These are phyloP conservation scores for Aspergillus aculeatinus DNA, from an alignment of 2,329 filamentous ascomycete genomes.

Conservation along the genomic window DNA sequence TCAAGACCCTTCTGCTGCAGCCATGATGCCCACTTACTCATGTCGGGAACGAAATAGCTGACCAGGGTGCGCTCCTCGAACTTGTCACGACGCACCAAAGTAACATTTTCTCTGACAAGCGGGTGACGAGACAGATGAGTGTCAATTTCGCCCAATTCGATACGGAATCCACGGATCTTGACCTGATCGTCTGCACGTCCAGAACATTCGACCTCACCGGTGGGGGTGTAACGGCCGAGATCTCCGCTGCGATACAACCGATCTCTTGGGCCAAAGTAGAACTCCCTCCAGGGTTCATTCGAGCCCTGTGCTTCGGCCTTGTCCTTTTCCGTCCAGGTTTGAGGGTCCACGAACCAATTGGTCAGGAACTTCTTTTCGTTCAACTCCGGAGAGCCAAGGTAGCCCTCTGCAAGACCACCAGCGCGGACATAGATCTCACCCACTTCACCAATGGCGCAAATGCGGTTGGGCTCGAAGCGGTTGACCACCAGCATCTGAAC, in stretches of 20 bases:
- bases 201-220: slow-evolving; percentile 72
- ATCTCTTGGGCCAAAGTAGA: slow-evolving; percentile 79
- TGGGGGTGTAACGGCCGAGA: slow-evolving; percentile 69
- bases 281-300: slow-evolving; percentile 72
- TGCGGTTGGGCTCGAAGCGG: slow-evolving; percentile 61
- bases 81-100: slow-evolving; percentile 77
- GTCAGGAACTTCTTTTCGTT: slow-evolving; percentile 74
- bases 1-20: slow-evolving; percentile 56
- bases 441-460: slow-evolving; percentile 77
- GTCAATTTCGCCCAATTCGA: slow-evolving; percentile 93
- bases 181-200: slow-evolving; percentile 85
- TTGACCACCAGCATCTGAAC: slow-evolving; percentile 86
- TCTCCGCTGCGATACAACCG: slow-evolving; percentile 86
- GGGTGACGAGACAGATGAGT: slow-evolving; percentile 72
- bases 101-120: slow-evolving; percentile 80
- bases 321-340: slow-evolving; percentile 67
- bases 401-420: slow-evolving; percentile 79
- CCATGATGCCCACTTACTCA: slow-evolving; percentile 70
- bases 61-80: slow-evolving; percentile 84
- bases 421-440: slow-evolving; percentile 84
- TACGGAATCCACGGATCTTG: slow-evolving; percentile 93
- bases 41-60: slow-evolving; percentile 85
- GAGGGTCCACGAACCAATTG: slow-evolving; percentile 82
- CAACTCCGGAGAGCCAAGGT: slow-evolving; percentile 61
- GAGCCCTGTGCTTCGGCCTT: slow-evolving; percentile 51